These are phyloP conservation scores for Prunus fruticosa DNA, from an alignment of 306 rosid species.

Conservation along the genomic window DNA sequence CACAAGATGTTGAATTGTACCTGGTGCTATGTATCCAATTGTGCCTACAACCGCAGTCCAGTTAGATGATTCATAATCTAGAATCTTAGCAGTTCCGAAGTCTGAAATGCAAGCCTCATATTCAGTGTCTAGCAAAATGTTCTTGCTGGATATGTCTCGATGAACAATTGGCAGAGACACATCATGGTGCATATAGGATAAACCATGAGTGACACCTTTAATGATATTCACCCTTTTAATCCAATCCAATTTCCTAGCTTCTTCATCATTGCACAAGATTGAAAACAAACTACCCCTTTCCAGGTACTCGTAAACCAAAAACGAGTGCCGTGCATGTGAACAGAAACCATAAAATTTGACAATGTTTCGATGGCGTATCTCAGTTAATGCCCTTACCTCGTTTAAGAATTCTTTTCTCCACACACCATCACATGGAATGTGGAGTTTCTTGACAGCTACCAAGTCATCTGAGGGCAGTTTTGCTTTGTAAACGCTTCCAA, in stretches of 20 bases:
- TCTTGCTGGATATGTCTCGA: constrained; percentile 38
- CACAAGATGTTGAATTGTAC: constrained; percentile 7
- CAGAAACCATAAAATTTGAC: constrained; percentile 13
- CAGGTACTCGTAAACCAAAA: constrained; percentile 18
- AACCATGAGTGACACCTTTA: constrained; percentile 22
- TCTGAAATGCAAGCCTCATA: constrained; percentile 21
- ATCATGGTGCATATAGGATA: constrained; percentile 25
- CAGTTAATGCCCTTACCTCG: background rate
- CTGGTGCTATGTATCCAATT: constrained; percentile 36
- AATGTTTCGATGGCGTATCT: constrained; percentile 12
- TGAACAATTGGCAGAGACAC: constrained; percentile 22
- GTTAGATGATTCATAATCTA: constrained; percentile 15
- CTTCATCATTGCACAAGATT: constrained; percentile 8
- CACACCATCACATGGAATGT: background rate
- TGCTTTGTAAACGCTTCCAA: constrained; percentile 25
- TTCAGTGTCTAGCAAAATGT: constrained; percentile 20
- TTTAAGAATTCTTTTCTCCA: constrained; percentile 5
- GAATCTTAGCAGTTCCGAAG: constrained; percentile 26
- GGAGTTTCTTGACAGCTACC: constrained; percentile 32
- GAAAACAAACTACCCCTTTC: constrained; percentile 29
- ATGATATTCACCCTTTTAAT: constrained; percentile 17
- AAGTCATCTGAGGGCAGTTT: constrained; percentile 14
- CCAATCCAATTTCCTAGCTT: constrained; percentile 28
- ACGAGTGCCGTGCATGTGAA: background rate
- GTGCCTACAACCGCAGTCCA: constrained; percentile 37